Base-by-base conservation (phyloP, 305 asterid genomes). In the Fraxinus angustifolia region DNA sequence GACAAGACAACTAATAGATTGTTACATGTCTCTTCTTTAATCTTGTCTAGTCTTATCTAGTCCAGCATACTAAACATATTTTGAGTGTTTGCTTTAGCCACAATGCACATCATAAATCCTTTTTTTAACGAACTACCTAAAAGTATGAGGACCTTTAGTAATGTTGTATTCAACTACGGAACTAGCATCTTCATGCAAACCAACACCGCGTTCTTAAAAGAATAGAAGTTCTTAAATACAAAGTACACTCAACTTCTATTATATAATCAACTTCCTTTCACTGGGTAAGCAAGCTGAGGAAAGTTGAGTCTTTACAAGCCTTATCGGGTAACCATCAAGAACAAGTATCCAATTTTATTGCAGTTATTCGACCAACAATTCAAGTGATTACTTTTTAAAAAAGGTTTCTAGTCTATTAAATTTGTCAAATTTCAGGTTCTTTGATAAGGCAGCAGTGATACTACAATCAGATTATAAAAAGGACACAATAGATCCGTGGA, bases 401-500 rank as follows among this genome's bases (percentile, higher is more conserved):
- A n/a, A n/a, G n/a, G 23, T 68, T 68, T 28, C 21, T 7, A 12
- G 19, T 30, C 75, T 30, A 1, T 30, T 31, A 31, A 11, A 3
- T 68, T 12, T 45, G 17, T 62, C 17, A 65, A 58, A 60, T 76
- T 75, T 70, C 94, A 94, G 98, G 19, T 94, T 90, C 86, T 87
- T 94, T 3, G 97, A 94, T 87, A 94, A 88, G 88, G 97, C 98
- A n/a, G 96, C 97, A 0, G 97, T 91, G 42, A 82, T 82, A 83
- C 82, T 87, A 21, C 87, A 87, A 67, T 77, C 90, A 0, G 98
- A 93, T 82, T 58, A 78, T 12, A 16, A 0, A 10, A 87, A 86
- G 17, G 93, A 81, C 67, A 71, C 87, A 3, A 83, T 85, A 4
- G 85, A 87, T 72, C 84, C 91, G n/a, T 94, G 98, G 98, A 87